Conservation (phyloP, 129 eudicot genomes). For the Tagetes patula region DNA sequence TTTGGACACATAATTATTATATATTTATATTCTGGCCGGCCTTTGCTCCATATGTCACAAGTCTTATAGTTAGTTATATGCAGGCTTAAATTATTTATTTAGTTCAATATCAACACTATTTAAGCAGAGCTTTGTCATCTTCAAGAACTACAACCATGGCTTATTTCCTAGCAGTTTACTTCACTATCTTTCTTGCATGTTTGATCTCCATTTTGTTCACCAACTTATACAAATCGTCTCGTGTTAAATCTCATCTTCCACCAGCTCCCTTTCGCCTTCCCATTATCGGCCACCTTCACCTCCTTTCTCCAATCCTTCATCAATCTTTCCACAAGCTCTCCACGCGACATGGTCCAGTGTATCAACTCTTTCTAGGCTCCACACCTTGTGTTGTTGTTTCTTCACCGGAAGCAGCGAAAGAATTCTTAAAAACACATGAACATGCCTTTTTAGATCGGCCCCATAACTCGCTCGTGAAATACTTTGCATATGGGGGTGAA, state of each 20-base stretch:
- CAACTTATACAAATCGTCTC: neutral
- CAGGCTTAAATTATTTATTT: too few relatives aligned
- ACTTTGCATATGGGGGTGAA: slow-evolving; percentile 13
- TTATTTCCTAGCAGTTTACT: neutral
- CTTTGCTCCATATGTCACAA: too few relatives aligned
- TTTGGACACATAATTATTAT: too few relatives aligned
- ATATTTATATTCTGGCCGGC: too few relatives aligned
- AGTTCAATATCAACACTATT: too few relatives aligned
- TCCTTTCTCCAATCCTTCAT: too few relatives aligned
- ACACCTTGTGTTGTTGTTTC: slow-evolving; percentile 14
- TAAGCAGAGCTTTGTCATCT: neutral
- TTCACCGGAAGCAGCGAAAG: slow-evolving; percentile 27
- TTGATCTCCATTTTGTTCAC: neutral
- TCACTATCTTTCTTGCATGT: neutral
- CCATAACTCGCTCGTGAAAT: slow-evolving; percentile 8
- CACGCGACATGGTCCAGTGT: slow-evolving; percentile 29
- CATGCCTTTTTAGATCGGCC: slow-evolving; percentile 27
- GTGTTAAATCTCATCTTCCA: neutral
- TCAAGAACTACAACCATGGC: neutral
- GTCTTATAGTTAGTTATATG: too few relatives aligned
- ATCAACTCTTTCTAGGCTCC: neutral
- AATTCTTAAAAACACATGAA: slow-evolving; percentile 37
- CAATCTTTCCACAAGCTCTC: slow-evolving; percentile 31
- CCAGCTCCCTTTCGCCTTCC: too few relatives aligned
- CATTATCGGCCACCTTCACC: too few relatives aligned